Base-by-base conservation (phyloP, 208 protist species). In the Tetramitus jugosus region DNA sequence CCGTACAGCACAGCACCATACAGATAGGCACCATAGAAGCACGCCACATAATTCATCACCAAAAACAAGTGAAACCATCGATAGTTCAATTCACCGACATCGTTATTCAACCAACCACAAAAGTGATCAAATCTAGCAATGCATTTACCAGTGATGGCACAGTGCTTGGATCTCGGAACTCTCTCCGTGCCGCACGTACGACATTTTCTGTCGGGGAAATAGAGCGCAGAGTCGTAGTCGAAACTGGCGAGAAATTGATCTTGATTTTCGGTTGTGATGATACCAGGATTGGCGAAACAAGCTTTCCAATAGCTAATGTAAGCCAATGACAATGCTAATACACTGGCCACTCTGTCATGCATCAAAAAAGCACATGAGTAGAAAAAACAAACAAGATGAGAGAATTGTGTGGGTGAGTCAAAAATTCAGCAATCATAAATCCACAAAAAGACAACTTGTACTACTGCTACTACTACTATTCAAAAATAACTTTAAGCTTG, bases 21-120 rank as follows among this genome's bases (percentile, higher is more conserved):
- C 71, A 93, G 88, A 76, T 81, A 84, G 3, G 80, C 76, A 29
- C 85, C 89, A 88, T 93, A 95, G 6, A 85, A 84, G 79, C 91
- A 95, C 6, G 90, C 86, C 20, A 95, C 42, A 31, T 87, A 84
- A 84, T 96, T 91, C 20, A 76, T 76, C 60, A 91, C 61, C 31
- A 98, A 83, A 77, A 97, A 96, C 29, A 86, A 14, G 8, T 90
- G 75, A 65, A 92, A 92, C 29, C 42, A 62, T 61, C 56, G 79
- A 80, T 94, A 91, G 49, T 94, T 97, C 40, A 86, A 85, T 75
- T 95, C 93, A 43, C 94, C 95, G 45, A 97, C 93, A 85, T 95
- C 94, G 78, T 94, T 96, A 88, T 97, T 96, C 35, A 98, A 91
- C 95, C 95, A 98, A 35, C 88, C 89, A 84, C 95, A 98, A 84